Evolutionary conservation across 2,329 filamentous ascomycete genomes (phyloP).

Genomic region (Aspergillus sp.): DNA sequence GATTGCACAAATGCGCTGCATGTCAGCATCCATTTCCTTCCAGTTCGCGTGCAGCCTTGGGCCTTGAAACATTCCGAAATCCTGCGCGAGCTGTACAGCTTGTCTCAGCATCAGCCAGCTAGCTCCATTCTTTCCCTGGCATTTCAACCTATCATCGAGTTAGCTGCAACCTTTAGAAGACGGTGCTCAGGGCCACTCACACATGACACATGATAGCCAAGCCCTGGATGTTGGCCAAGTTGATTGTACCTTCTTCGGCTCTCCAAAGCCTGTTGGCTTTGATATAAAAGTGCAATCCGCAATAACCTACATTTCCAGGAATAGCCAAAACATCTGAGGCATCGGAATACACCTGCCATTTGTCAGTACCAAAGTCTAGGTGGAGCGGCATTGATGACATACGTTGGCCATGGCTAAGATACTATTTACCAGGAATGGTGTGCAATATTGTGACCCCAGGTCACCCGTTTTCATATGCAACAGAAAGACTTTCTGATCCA

Average conservation of each 20-base stretch:
- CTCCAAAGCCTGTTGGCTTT: constrained; percentile 31
- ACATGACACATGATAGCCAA: constrained; percentile 26
- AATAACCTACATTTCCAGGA: constrained; percentile 20
- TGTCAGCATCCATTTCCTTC: constrained; percentile 9
- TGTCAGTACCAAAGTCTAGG: not conserved
- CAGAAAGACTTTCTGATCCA: constrained; percentile 23
- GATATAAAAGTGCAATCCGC: constrained; percentile 26
- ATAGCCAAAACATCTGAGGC: constrained; percentile 23
- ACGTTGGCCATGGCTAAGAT: constrained; percentile 29
- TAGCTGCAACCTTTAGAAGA: too few species aligned
- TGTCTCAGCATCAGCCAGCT: constrained; percentile 27
- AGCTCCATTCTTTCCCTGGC: constrained; percentile 17
- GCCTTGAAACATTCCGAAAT: constrained; percentile 20
- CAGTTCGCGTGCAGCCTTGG: constrained; percentile 7
- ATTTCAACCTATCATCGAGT: constrained; percentile 20
- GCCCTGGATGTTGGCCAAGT: constrained; percentile 30
- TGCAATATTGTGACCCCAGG: constrained; percentile 18
- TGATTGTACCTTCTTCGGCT: constrained; percentile 26
- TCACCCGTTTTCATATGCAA: constrained; percentile 20
- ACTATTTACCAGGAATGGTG: constrained; percentile 23
- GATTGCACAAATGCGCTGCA: constrained; percentile 15
- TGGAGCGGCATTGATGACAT: constrained; percentile 13
- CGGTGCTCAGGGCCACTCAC: too few species aligned
- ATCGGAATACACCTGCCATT: constrained; percentile 33
- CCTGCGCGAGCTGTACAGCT: constrained; percentile 24